Percentiles rank a stretch among this genome's conserved stretches.
These are phyloP conservation scores for Rehmannia glutinosa DNA, from an alignment of 257 asterid genomes.

Conservation along the genomic window DNA sequence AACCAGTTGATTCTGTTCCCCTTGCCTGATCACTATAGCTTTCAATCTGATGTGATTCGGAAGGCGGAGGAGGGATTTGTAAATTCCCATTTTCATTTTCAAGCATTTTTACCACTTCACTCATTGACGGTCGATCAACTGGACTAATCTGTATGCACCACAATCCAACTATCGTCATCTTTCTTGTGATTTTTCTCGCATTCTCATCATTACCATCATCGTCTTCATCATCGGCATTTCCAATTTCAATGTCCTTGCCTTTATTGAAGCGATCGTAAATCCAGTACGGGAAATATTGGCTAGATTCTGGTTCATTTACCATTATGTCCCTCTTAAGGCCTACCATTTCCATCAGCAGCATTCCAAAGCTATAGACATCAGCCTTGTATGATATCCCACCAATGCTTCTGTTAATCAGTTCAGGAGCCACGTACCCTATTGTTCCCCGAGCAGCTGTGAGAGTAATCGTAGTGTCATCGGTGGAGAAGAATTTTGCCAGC, in stretches of 20 bases:
- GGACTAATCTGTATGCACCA: slow-evolving; percentile 32
- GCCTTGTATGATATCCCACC: not conserved
- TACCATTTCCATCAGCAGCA: not conserved
- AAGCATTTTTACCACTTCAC: slow-evolving; percentile 18
- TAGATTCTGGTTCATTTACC: not conserved
- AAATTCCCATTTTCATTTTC: not conserved
- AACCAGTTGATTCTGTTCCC: slow-evolving; percentile 9
- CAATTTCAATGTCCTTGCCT: not conserved
- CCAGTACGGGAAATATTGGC: not conserved
- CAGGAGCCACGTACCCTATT: slow-evolving; percentile 26
- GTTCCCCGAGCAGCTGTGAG: slow-evolving; percentile 21
- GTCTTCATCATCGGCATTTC: not conserved
- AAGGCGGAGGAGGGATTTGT: slow-evolving; percentile 10
- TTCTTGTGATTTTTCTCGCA: not conserved
- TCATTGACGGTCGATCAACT: slow-evolving; percentile 18
- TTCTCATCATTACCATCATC: not conserved
- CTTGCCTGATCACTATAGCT: not conserved
- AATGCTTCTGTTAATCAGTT: slow-evolving; percentile 18
- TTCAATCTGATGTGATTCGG: not conserved
- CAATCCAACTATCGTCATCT: slow-evolving; percentile 19
- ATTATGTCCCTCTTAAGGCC: not conserved
- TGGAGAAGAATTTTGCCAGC: not conserved
- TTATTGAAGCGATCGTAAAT: not conserved
- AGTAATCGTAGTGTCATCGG: not conserved
- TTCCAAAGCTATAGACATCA: not conserved